These are phyloP conservation scores for Pseudogymnoascus pannorum DNA, from an alignment of 2,329 filamentous ascomycete species.

Conservation along the genomic window DNA sequence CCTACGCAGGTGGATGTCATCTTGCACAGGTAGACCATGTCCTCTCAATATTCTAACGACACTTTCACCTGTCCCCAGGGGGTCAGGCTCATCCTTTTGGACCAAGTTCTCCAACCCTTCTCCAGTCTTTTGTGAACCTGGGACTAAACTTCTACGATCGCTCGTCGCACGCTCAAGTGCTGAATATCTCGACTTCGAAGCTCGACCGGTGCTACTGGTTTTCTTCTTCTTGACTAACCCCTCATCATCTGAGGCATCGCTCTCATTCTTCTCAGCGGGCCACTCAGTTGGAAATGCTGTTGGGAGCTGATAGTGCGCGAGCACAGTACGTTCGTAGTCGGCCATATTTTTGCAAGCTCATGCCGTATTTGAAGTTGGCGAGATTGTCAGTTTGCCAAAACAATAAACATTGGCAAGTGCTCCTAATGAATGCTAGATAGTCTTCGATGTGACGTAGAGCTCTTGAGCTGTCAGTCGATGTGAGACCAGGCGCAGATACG, in stretches of 20 bases:
- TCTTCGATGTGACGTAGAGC: background rate
- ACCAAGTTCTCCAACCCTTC: conserved; percentile 70
- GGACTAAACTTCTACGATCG: conserved; percentile 55
- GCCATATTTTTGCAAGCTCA: conserved; percentile 38
- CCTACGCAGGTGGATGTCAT: conserved; percentile 70
- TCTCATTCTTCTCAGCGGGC: conserved; percentile 74
- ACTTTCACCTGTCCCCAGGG: conserved; percentile 78
- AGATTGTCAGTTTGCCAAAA: background rate
- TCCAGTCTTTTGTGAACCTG: conserved; percentile 60
- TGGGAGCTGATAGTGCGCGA: conserved; percentile 84
- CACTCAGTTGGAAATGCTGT: conserved; percentile 74
- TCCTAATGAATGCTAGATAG: background rate
- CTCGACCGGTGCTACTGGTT: conserved; percentile 43
- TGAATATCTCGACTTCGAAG: conserved; percentile 73
- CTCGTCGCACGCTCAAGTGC: conserved; percentile 71
- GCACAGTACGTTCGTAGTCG: conserved; percentile 68
- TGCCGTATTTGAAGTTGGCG: background rate
- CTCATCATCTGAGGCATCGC: conserved; percentile 51
- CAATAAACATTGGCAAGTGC: background rate
- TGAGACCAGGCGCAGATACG: conserved; percentile 2
- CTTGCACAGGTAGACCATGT: conserved; percentile 72
- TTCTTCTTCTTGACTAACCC: conserved; percentile 27
- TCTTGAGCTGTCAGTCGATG: background rate
- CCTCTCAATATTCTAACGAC: conserved; percentile 74
- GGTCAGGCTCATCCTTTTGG: conserved; percentile 87